A percentile compares a stretch with the other conserved stretches of the same genome.
These are phyloP conservation scores for Linum lewisii DNA, from an alignment of 345 rosid genomes.

Conservation along the genomic window DNA sequence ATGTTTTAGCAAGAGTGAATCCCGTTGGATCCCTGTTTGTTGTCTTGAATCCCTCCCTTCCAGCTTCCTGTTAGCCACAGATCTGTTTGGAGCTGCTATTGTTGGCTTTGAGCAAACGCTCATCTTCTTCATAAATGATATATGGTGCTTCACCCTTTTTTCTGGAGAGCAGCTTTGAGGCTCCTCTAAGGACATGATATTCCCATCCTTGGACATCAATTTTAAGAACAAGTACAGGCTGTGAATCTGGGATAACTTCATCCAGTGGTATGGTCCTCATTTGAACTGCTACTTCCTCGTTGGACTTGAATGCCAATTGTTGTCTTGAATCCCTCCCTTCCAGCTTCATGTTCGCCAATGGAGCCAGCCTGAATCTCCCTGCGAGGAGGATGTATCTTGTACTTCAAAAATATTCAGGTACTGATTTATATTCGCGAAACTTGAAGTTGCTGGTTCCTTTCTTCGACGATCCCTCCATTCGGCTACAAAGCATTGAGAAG, in stretches of 20 bases:
- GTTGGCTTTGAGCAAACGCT: conserved; percentile 72
- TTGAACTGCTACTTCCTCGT: conserved; percentile 82
- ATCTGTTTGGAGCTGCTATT: conserved; percentile 79
- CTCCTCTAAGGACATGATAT: conserved; percentile 82
- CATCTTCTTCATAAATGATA: conserved; percentile 90
- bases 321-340: too few species aligned
- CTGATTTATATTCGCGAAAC: too few species aligned
- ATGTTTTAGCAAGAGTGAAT: too few species aligned
- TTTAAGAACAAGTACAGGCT: conserved; percentile 58
- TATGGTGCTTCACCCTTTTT: conserved; percentile 73
- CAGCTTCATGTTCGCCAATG: conserved; percentile 73
- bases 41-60: too few species aligned
- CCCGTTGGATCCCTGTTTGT: too few species aligned
- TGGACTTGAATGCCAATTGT: conserved; percentile 87
- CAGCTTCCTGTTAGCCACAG: too few species aligned
- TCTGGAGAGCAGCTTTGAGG: conserved; percentile 60
- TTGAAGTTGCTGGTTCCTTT: too few species aligned
- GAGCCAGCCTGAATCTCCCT: too few species aligned
- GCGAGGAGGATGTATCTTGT: too few species aligned
- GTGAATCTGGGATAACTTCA: conserved; percentile 49
- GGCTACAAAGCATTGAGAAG: too few species aligned
- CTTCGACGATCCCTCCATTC: too few species aligned
- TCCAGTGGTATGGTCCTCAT: conserved; percentile 79
- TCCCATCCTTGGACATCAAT: conserved; percentile 99
- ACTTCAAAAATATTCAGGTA: too few species aligned